A percentile compares a stretch with the other conserved stretches of the same genome.
Conservation (phyloP, 768 basidiomycete species). For the Cubamyces sp. region DNA sequence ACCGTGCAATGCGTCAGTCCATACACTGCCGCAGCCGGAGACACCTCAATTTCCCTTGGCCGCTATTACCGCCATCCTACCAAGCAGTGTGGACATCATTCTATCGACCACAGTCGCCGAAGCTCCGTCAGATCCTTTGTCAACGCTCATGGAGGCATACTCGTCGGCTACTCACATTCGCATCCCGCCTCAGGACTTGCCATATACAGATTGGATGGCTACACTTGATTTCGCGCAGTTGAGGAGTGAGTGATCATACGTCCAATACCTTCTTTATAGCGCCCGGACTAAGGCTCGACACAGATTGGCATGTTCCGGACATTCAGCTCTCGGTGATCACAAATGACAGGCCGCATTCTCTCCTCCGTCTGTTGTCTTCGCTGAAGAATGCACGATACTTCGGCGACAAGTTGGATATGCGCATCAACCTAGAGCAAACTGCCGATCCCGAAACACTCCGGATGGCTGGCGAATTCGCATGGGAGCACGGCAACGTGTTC, state of each 20-base stretch:
- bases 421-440: conserved; percentile 78
- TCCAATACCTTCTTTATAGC: background rate
- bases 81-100: background rate
- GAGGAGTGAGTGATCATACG: conserved; percentile 48
- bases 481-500: conserved; percentile 63
- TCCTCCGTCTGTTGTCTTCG: conserved; percentile 67
- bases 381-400: conserved; percentile 62
- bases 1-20: background rate
- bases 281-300: conserved; percentile 20
- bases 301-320: conserved; percentile 76
- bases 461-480: conserved; percentile 53
- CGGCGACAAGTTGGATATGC: conserved; percentile 65
- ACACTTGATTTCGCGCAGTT: conserved; percentile 60
- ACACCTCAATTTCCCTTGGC: background rate
- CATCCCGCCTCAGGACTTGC: conserved; percentile 53
- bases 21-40: background rate
- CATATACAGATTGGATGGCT: conserved; percentile 63
- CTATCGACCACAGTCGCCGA: conserved; percentile 14
- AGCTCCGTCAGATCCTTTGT: background rate
- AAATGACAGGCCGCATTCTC: conserved; percentile 72
- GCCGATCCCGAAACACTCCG: conserved; percentile 63
- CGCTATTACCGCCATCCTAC: background rate
- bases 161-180: conserved; percentile 33
- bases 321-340: conserved; percentile 79
- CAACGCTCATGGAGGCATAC: conserved; percentile 3